Conservation (phyloP, 805 yeast species). For the Wickerhamomyces hampshirensis region DNA sequence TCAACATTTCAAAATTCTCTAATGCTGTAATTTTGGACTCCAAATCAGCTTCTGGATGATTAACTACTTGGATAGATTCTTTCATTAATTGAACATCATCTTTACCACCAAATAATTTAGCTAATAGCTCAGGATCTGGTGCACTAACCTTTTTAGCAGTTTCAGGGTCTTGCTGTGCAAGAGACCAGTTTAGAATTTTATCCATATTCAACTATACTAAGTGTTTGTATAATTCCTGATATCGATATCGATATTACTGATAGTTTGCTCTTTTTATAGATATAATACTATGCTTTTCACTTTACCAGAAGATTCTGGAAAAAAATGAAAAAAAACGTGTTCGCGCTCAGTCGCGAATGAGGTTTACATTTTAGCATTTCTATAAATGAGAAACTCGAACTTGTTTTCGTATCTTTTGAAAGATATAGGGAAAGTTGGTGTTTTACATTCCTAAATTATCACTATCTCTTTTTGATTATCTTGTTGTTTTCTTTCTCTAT, state of each 20-base stretch:
- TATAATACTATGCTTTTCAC: too few relatives aligned
- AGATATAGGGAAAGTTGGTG: too few relatives aligned
- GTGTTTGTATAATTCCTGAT: neutral
- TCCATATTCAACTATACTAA: conserved; percentile 51
- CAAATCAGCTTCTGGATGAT: conserved; percentile 49
- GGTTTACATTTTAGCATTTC: too few relatives aligned
- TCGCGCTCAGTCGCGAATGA: too few relatives aligned
- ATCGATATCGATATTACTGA: neutral
- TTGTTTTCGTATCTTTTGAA: too few relatives aligned
- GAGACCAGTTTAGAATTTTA: conserved; percentile 92
- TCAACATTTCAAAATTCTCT: conserved; percentile 89
- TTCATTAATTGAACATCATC: conserved; percentile 91
- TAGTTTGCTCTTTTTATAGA: neutral
- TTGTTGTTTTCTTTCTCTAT: too few relatives aligned
- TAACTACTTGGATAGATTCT: conserved; percentile 60
- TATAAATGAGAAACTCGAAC: too few relatives aligned
- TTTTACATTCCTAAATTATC: too few relatives aligned
- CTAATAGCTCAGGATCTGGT: conserved; percentile 76
- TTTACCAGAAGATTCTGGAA: too few relatives aligned
- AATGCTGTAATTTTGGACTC: conserved; percentile 72
- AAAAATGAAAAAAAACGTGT: too few relatives aligned
- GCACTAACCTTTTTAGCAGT: conserved; percentile 58
- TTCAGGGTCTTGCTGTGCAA: conserved; percentile 66
- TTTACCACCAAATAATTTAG: conserved; percentile 75
- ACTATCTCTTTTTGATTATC: too few relatives aligned